Evolutionary conservation across 2,329 filamentous ascomycete species (phyloP).

Genomic region (Trichoderma sp.): DNA sequence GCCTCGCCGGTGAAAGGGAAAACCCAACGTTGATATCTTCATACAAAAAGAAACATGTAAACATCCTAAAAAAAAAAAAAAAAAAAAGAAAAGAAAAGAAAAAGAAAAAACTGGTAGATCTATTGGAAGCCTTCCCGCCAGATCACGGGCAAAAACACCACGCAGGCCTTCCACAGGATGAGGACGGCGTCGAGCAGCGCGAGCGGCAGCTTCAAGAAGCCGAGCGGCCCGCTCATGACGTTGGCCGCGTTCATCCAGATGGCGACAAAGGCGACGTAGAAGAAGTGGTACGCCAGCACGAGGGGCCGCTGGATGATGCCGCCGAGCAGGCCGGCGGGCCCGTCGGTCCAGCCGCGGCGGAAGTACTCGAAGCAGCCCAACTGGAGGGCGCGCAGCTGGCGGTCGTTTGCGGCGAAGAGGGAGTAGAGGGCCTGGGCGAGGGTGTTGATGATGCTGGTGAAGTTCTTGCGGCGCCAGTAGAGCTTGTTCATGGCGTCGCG

Average conservation of each 20-base stretch:
- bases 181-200: constrained; percentile 62
- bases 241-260: constrained; percentile 62
- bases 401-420: constrained; percentile 82
- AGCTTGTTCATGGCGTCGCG: constrained; percentile 67
- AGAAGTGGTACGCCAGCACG: constrained; percentile 88
- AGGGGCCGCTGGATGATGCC: constrained; percentile 76
- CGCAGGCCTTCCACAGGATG: constrained; percentile 75
- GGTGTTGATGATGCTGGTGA: constrained; percentile 91
- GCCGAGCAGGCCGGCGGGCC: constrained; percentile 76
- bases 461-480: constrained; percentile 81
- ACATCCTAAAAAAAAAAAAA: too few relatives aligned
- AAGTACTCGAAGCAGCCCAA: constrained; percentile 93
- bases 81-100: background rate
- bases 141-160: constrained; percentile 81
- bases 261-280: constrained; percentile 82
- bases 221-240: constrained; percentile 34
- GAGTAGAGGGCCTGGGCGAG: constrained; percentile 92
- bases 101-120: background rate
- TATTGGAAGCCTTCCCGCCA: constrained; percentile 55
- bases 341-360: constrained; percentile 68
- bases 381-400: constrained; percentile 75
- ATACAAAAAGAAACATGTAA: background rate
- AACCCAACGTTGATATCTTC: background rate
- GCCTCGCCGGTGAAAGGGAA: background rate
- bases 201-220: constrained; percentile 52